Conservation (phyloP, 2,329 filamentous ascomycete species). For the Neonectria coccinea region DNA sequence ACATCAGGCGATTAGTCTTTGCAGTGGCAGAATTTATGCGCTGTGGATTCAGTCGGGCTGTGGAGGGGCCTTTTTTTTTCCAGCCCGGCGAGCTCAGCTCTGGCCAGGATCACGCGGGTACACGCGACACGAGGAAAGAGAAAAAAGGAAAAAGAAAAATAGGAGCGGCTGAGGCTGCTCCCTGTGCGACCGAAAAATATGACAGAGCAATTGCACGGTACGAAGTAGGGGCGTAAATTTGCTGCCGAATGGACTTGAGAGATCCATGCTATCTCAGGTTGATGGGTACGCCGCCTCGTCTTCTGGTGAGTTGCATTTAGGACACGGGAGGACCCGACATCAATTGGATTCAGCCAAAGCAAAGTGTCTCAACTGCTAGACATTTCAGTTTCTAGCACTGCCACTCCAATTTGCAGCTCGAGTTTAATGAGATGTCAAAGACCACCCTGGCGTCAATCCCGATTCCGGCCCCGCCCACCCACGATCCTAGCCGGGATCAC, state of each 20-base stretch:
- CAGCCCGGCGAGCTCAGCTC: conserved; percentile 9
- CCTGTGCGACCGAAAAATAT: conserved; percentile 3
- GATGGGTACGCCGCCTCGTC: too few relatives aligned
- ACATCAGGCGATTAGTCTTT: conserved; percentile 7
- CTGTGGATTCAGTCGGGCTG: conserved; percentile 18
- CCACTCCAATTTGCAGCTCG: background rate
- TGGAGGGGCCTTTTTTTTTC: conserved; percentile 6
- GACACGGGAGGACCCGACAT: background rate
- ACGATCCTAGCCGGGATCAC: background rate
- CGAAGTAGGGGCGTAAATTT: background rate
- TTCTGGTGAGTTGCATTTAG: too few relatives aligned
- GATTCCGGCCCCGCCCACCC: conserved; percentile 4
- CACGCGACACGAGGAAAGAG: background rate
- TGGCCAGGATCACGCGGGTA: conserved; percentile 16
- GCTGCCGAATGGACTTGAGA: too few relatives aligned
- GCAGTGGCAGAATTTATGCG: conserved; percentile 11
- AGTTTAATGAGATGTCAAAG: background rate
- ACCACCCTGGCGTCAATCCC: background rate
- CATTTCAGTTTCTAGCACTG: too few relatives aligned
- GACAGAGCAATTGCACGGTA: background rate
- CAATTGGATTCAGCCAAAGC: background rate
- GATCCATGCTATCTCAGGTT: too few relatives aligned
- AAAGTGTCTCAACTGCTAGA: background rate
- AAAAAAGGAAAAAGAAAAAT: conserved; percentile 4
- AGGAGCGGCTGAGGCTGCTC: background rate